These are phyloP conservation scores for Syzygium malaccense DNA, from an alignment of 441 rosid genomes.

Conservation along the genomic window DNA sequence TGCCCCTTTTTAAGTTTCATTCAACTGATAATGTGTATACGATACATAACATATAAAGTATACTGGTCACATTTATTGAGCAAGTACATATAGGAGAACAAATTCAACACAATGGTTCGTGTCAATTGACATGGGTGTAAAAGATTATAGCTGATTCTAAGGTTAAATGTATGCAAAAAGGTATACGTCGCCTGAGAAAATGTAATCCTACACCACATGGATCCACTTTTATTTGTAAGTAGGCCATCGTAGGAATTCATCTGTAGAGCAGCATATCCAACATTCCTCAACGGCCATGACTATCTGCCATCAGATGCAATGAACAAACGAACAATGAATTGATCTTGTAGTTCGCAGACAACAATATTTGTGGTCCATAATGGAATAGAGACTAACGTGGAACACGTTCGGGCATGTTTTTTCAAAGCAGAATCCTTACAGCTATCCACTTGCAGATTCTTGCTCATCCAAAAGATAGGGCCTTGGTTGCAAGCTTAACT, in stretches of 20 bases:
- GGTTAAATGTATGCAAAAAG: background rate
- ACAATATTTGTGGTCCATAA: background rate
- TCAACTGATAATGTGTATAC: background rate
- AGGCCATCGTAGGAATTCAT: background rate
- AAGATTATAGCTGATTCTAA: background rate
- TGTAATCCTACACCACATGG: background rate
- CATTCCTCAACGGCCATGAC: background rate
- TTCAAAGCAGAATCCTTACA: background rate
- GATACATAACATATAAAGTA: background rate
- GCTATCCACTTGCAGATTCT: background rate
- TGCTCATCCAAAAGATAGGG: background rate
- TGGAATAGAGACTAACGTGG: background rate
- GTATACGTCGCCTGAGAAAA: background rate
- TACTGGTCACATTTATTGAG: background rate
- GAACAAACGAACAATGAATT: background rate
- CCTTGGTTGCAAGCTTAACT: background rate
- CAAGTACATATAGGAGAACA: background rate
- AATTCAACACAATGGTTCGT: background rate
- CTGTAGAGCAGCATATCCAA: background rate
- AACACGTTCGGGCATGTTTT: background rate
- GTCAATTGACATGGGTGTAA: background rate
- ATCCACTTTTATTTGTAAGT: background rate
- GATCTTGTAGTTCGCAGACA: background rate
- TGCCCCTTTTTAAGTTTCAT: background rate
- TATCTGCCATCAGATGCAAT: background rate